phyloP scores from a whole-genome alignment of 129 eudicot species.

The Arctium minus region DNA sequence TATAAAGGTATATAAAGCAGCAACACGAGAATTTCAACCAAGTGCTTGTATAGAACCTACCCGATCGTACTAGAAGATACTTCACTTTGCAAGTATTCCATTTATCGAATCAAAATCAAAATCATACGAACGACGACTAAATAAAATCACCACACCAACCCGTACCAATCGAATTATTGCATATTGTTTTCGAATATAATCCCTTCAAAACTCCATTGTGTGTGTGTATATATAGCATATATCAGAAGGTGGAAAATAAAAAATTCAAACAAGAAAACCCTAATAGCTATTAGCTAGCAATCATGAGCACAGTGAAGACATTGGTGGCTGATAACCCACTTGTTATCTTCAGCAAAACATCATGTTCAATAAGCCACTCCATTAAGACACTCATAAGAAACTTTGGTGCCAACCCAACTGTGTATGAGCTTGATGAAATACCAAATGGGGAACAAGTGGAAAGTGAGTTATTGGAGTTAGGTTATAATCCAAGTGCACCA shows the following conservation, averaged over 20 bases:
- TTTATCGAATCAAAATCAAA: conserved; percentile 19
- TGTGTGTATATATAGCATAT: neutral
- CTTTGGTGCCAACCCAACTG: conserved; percentile 41
- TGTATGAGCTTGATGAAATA: conserved; percentile 38
- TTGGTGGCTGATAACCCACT: conserved; percentile 41
- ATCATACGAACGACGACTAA: neutral
- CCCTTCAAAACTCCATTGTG: neutral
- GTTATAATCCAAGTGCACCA: conserved; percentile 35
- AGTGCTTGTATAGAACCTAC: conserved; percentile 15
- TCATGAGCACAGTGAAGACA: conserved; percentile 28
- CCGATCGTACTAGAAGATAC: conserved; percentile 15
- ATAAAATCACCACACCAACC: neutral
- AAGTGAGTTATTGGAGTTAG: conserved; percentile 26
- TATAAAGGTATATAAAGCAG: neutral
- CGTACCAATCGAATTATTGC: neutral
- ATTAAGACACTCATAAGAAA: conserved; percentile 28
- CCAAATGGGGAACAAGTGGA: conserved; percentile 33
- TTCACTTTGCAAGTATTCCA: conserved; percentile 14
- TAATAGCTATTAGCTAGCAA: neutral
- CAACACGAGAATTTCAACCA: conserved; percentile 13
- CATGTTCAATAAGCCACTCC: conserved; percentile 35
- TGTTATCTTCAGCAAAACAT: conserved; percentile 48
- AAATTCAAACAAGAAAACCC: neutral
- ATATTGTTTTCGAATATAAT: neutral
- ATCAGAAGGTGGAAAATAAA: neutral